Evolutionary conservation across 768 basidiomycete genomes (phyloP).

Genomic region (Clavulina sp.): DNA sequence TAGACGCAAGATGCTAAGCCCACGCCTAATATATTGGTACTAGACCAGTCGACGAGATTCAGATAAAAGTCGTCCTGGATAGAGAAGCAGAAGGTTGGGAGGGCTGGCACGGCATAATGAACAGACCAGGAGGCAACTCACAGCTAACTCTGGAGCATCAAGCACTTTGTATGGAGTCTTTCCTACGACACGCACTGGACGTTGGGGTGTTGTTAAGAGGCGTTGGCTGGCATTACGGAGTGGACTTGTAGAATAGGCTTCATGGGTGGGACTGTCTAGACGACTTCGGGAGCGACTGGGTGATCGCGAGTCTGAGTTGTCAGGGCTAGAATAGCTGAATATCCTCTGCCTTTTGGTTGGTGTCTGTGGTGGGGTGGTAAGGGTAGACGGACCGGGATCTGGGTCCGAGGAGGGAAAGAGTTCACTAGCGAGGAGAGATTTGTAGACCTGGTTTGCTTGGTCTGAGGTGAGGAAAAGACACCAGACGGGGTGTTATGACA

Average conservation of each 20-base stretch:
- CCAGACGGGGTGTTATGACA: neutral
- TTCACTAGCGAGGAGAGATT: slow-evolving; percentile 24
- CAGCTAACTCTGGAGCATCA: slow-evolving; percentile 87
- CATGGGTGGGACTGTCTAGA: slow-evolving; percentile 72
- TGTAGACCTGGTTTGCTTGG: slow-evolving; percentile 27
- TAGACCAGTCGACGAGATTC: slow-evolving; percentile 94
- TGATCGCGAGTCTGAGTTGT: slow-evolving; percentile 14
- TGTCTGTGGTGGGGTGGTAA: slow-evolving; percentile 3
- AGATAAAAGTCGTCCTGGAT: slow-evolving; percentile 83
- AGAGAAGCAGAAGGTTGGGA: neutral
- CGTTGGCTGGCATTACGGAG: slow-evolving; percentile 68
- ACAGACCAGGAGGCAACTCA: slow-evolving; percentile 12
- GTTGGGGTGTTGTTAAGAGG: slow-evolving; percentile 69
- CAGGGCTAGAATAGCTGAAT: slow-evolving; percentile 8
- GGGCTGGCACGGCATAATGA: neutral
- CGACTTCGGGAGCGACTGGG: slow-evolving; percentile 18
- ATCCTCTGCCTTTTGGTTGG: slow-evolving; percentile 8
- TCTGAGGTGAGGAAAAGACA: slow-evolving; percentile 12
- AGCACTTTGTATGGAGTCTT: slow-evolving; percentile 95
- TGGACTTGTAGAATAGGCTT: slow-evolving; percentile 80
- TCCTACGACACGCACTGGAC: slow-evolving; percentile 64
- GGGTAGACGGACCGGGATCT: slow-evolving; percentile 8
- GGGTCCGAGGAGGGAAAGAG: slow-evolving; percentile 19
- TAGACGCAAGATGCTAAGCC: slow-evolving; percentile 87
- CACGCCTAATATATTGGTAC: slow-evolving; percentile 86